Evolutionary conservation across 805 yeast species (phyloP).

Genomic region (Yarrowia divulgata): DNA sequence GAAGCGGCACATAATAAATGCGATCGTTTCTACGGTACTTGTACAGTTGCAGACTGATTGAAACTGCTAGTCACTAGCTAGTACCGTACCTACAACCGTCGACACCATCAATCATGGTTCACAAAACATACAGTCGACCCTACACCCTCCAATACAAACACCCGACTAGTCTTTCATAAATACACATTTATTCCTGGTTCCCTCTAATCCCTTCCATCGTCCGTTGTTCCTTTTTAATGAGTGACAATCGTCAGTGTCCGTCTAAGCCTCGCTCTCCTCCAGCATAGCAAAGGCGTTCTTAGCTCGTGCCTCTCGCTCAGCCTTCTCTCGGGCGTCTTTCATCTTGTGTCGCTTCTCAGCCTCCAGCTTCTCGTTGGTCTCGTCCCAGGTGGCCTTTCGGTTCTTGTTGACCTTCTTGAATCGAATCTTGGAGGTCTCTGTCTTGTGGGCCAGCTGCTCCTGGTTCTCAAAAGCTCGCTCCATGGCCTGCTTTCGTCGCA

Average conservation of each 20-base stretch:
- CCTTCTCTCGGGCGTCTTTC: slow-evolving; percentile 35
- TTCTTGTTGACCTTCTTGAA: slow-evolving; percentile 35
- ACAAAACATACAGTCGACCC: neutral
- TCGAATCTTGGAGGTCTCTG: slow-evolving; percentile 18
- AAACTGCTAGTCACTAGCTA: no score
- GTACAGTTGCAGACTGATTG: no score
- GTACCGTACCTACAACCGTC: no score
- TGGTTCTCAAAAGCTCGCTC: slow-evolving; percentile 34
- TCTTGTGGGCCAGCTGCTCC: slow-evolving; percentile 37
- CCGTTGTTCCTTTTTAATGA: neutral
- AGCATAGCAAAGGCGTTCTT: slow-evolving; percentile 21
- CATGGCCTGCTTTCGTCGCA: slow-evolving; percentile 26
- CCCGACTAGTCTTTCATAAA: neutral
- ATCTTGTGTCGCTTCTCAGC: slow-evolving; percentile 22
- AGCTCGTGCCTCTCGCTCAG: neutral
- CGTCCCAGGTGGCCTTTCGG: slow-evolving; percentile 37
- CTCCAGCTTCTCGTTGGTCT: slow-evolving; percentile 32
- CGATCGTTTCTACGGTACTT: no score
- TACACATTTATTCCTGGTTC: slow-evolving; percentile 6
- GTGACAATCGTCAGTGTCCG: neutral
- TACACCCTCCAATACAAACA: neutral
- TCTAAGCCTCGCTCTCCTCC: slow-evolving; percentile 30
- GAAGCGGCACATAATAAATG: no score
- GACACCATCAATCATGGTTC: no score
- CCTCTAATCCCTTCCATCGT: neutral